These are phyloP conservation scores for Dothistroma septosporum DNA, from an alignment of 2,329 filamentous ascomycete genomes.

Conservation along the genomic window DNA sequence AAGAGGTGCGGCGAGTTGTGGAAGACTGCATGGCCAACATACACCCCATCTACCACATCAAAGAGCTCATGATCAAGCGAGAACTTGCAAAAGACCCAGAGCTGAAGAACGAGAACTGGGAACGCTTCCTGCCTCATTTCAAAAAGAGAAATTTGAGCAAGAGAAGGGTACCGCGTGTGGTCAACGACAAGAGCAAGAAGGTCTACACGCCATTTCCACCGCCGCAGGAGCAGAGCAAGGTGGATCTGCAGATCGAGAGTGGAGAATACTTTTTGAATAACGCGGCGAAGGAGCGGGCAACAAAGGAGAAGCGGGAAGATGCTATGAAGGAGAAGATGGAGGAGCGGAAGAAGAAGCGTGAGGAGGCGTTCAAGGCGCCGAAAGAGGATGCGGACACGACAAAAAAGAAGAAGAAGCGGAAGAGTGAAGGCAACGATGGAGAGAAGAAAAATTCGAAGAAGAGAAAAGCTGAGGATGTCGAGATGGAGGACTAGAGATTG, in stretches of 20 bases:
- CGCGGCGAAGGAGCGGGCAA: slow-evolving; percentile 81
- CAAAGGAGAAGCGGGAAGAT: slow-evolving; percentile 74
- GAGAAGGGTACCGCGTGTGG: slow-evolving; percentile 73
- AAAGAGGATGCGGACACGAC: slow-evolving; percentile 61
- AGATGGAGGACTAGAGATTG: slow-evolving; percentile 22
- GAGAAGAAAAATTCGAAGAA: slow-evolving; percentile 44
- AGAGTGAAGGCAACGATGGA: slow-evolving; percentile 40
- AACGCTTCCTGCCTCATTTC: slow-evolving; percentile 93
- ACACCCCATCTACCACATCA: slow-evolving; percentile 87
- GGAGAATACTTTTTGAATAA: slow-evolving; percentile 96
- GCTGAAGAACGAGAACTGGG: slow-evolving; percentile 85
- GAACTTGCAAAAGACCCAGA: slow-evolving; percentile 87
- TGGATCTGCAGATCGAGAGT: slow-evolving; percentile 94
- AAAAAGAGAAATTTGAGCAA: slow-evolving; percentile 88
- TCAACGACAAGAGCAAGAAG: slow-evolving; percentile 93
- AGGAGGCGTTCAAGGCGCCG: slow-evolving; percentile 82
- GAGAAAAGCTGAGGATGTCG: slow-evolving; percentile 31
- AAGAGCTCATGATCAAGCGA: slow-evolving; percentile 90
- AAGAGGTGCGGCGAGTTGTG: slow-evolving; percentile 83
- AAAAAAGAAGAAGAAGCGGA: slow-evolving; percentile 51
- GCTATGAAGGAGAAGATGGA: slow-evolving; percentile 83
- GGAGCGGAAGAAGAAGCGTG: slow-evolving; percentile 79
- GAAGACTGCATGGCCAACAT: slow-evolving; percentile 97
- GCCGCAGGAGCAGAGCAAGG: slow-evolving; percentile 96
- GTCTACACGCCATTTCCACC: slow-evolving; percentile 95